These are phyloP conservation scores for Pulveroboletus sp. DNA, from an alignment of 1,284 basidiomycete species.

Conservation along the genomic window DNA sequence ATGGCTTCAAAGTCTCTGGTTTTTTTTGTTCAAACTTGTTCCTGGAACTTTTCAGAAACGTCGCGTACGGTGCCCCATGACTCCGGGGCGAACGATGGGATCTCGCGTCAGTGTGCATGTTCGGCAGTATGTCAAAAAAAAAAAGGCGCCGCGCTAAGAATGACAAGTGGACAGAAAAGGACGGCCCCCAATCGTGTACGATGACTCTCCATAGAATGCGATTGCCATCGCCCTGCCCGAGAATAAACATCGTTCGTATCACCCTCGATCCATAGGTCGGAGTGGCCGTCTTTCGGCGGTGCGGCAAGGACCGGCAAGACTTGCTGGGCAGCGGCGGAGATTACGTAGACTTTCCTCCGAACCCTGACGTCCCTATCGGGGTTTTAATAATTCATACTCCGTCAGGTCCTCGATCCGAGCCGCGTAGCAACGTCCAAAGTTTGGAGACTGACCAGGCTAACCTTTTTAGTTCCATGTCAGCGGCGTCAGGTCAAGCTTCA, in stretches of 20 bases:
- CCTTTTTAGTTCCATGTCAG: conserved; percentile 31
- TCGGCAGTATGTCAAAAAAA: conserved; percentile 22
- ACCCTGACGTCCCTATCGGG: conserved; percentile 10
- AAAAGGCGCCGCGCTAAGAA: conserved; percentile 19
- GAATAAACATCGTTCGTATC: no score
- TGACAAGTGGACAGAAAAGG: background rate
- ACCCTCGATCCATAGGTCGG: background rate
- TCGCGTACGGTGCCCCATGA: conserved; percentile 1
- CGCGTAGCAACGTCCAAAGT: conserved; percentile 25
- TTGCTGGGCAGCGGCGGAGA: background rate
- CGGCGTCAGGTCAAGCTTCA: conserved; percentile 24
- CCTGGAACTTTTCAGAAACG: background rate
- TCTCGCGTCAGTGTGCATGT: conserved; percentile 15
- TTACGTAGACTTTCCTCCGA: conserved; percentile 5
- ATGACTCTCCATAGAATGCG: no score
- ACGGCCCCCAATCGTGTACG: no score
- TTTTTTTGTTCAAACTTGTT: background rate
- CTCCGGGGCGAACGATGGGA: conserved; percentile 9
- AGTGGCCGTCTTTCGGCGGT: background rate
- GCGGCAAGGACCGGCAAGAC: background rate
- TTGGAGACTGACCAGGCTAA: conserved; percentile 9
- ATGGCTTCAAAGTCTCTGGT: background rate
- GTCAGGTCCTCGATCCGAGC: conserved; percentile 26
- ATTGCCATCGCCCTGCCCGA: background rate
- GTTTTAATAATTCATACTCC: conserved; percentile 15